Evolutionary conservation across 495 filamentous ascomycete genomes (phyloP).

Genomic region (Talaromyces thailandensis): DNA sequence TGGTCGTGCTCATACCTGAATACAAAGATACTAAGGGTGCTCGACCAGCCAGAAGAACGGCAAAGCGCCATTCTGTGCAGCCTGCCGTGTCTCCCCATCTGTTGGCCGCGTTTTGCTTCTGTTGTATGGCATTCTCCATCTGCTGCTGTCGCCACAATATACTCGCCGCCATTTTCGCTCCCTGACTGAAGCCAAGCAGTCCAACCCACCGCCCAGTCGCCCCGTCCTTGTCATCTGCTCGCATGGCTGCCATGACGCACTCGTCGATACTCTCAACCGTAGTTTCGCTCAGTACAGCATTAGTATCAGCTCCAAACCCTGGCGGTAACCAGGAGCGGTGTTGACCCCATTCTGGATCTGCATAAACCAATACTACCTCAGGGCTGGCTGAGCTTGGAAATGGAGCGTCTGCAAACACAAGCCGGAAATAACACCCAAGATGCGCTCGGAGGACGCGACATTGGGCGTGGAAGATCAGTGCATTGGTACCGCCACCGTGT

Average conservation of each 20-base stretch:
- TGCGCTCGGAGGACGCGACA: slow-evolving; percentile 38
- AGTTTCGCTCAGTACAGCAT: too few relatives aligned
- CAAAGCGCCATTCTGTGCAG: not conserved
- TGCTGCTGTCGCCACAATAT: slow-evolving; percentile 32
- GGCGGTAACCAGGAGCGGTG: too few relatives aligned
- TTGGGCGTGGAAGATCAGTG: slow-evolving; percentile 49
- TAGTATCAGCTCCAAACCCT: too few relatives aligned
- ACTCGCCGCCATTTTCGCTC: slow-evolving; percentile 50
- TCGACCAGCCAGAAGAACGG: not conserved
- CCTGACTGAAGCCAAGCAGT: slow-evolving; percentile 46
- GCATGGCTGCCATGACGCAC: slow-evolving; percentile 11
- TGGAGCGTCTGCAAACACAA: slow-evolving; percentile 52
- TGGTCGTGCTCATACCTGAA: too few relatives aligned
- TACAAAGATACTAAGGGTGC: not conserved
- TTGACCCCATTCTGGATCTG: too few relatives aligned
- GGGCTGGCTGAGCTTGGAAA: too few relatives aligned
- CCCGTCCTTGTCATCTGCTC: slow-evolving; percentile 37
- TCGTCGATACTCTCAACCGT: too few relatives aligned
- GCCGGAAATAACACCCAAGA: too few relatives aligned
- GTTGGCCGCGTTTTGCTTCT: too few relatives aligned
- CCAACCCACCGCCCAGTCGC: slow-evolving; percentile 56
- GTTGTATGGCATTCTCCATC: too few relatives aligned
- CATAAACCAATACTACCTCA: too few relatives aligned
- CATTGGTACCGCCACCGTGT: slow-evolving; percentile 58
- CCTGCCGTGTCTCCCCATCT: not conserved